Conservation (phyloP, 1,284 basidiomycete genomes). For the Kalmanozyma brasiliensis region DNA sequence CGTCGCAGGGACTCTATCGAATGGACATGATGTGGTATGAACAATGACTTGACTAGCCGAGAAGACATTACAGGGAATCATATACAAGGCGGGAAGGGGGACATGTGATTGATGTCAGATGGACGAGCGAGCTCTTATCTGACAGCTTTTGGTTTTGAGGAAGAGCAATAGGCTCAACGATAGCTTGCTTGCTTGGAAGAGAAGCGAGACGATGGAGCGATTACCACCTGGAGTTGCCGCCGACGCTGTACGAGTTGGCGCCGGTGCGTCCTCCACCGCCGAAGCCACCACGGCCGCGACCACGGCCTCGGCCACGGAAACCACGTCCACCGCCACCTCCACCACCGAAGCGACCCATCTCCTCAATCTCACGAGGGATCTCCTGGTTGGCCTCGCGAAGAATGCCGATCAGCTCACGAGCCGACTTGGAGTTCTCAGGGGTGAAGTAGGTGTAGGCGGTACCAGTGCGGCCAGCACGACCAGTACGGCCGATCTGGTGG, state of each 20-base stretch:
- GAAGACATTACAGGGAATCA: conserved; percentile 3
- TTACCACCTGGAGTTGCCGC: conserved; percentile 59
- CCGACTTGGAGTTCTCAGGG: conserved; percentile 86
- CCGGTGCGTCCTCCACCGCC: conserved; percentile 56
- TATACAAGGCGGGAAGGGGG: background rate
- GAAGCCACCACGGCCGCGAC: conserved; percentile 50
- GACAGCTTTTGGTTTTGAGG: background rate
- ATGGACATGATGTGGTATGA: no score
- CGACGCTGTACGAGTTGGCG: conserved; percentile 58
- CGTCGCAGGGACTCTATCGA: no score
- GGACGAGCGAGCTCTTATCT: background rate
- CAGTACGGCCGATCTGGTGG: conserved; percentile 84
- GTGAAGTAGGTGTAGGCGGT: conserved; percentile 93
- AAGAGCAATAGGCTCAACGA: background rate
- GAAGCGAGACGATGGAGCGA: background rate
- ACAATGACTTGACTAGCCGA: no score
- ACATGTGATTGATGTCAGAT: no score
- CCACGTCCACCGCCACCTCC: conserved; percentile 60
- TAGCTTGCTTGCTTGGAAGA: background rate
- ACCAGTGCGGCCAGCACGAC: conserved; percentile 78
- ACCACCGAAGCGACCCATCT: conserved; percentile 85
- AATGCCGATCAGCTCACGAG: conserved; percentile 89
- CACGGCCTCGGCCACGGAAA: conserved; percentile 55
- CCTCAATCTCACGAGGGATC: conserved; percentile 87
- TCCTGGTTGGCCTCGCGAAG: conserved; percentile 88